phyloP scores from a whole-genome alignment of 2,329 filamentous ascomycete species.

The Pseudopyricularia cyperi region DNA sequence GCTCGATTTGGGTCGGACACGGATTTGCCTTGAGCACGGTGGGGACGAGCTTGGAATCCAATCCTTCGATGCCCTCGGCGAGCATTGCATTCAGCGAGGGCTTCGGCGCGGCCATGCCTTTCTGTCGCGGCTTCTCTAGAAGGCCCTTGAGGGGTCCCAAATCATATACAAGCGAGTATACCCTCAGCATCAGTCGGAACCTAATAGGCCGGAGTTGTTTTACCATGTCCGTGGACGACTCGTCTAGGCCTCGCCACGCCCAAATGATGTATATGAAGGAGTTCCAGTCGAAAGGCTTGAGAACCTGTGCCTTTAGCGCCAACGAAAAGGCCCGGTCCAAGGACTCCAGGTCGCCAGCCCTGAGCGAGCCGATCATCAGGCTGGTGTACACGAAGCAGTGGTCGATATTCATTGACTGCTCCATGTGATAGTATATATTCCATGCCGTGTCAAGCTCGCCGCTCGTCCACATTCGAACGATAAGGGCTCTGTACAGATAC shows the following conservation, averaged over 20 bases:
- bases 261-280: slow-evolving; percentile 41
- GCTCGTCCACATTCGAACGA: slow-evolving; percentile 58
- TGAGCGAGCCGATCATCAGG: slow-evolving; percentile 59
- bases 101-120: too few species aligned
- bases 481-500: slow-evolving; percentile 50
- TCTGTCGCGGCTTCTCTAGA: neutral
- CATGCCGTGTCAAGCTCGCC: slow-evolving; percentile 50
- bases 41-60: neutral
- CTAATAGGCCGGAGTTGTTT: slow-evolving; percentile 4
- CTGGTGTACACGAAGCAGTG: slow-evolving; percentile 56
- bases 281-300: slow-evolving; percentile 33
- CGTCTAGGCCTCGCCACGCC: slow-evolving; percentile 16
- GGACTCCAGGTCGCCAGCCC: slow-evolving; percentile 34
- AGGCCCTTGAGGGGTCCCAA: slow-evolving; percentile 27
- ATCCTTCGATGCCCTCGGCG: neutral
- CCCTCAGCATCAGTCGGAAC: slow-evolving; percentile 33
- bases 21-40: neutral
- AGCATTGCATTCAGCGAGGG: neutral
- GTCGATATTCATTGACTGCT: slow-evolving; percentile 43
- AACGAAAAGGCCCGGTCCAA: slow-evolving; percentile 42
- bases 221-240: neutral
- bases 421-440: slow-evolving; percentile 51
- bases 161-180: slow-evolving; percentile 35
- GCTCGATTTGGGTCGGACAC: slow-evolving; percentile 13
- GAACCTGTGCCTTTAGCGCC: slow-evolving; percentile 32